A percentile compares a stretch with the other conserved stretches of the same genome.
phyloP scores from a whole-genome alignment of 805 yeast species.

The Candida tallmaniae region DNA sequence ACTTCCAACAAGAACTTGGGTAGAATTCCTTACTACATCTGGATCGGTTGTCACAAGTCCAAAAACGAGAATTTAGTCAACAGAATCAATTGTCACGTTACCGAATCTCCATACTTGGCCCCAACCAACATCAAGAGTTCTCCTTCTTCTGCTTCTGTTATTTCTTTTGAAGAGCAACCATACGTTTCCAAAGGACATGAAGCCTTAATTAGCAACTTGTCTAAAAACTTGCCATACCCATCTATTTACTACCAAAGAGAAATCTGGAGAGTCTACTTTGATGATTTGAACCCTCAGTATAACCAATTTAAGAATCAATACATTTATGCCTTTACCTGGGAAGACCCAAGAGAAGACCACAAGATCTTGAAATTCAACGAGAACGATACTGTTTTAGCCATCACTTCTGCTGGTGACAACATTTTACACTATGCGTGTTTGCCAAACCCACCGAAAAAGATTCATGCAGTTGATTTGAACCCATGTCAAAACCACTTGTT shows the following conservation, averaged over 20 bases:
- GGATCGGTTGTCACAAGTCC: constrained; percentile 60
- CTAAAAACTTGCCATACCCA: constrained; percentile 70
- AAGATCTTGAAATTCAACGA: constrained; percentile 55
- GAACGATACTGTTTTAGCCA: constrained; percentile 72
- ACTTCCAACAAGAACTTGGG: constrained; percentile 63
- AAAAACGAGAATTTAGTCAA: constrained; percentile 43
- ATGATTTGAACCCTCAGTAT: constrained; percentile 63
- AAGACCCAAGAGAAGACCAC: constrained; percentile 80
- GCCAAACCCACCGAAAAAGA: constrained; percentile 67
- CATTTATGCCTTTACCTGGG: constrained; percentile 89
- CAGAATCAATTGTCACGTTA: constrained; percentile 69
- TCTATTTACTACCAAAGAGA: constrained; percentile 75
- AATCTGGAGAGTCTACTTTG: constrained; percentile 76
- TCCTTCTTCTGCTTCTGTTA: background rate
- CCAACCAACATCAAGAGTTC: constrained; percentile 34
- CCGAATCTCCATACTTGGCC: constrained; percentile 77
- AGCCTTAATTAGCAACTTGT: constrained; percentile 61
- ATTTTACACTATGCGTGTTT: constrained; percentile 68
- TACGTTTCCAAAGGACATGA: constrained; percentile 64
- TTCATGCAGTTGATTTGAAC: constrained; percentile 82
- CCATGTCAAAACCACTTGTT: constrained; percentile 79
- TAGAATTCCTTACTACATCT: constrained; percentile 74
- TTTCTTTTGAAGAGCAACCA: constrained; percentile 13
- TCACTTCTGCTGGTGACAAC: constrained; percentile 86
- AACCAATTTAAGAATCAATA: constrained; percentile 73